Percentiles rank a stretch among this genome's conserved stretches.
These are phyloP conservation scores for Pinus tabuliformis DNA, from an alignment of 75 land plant genomes.

Conservation along the genomic window DNA sequence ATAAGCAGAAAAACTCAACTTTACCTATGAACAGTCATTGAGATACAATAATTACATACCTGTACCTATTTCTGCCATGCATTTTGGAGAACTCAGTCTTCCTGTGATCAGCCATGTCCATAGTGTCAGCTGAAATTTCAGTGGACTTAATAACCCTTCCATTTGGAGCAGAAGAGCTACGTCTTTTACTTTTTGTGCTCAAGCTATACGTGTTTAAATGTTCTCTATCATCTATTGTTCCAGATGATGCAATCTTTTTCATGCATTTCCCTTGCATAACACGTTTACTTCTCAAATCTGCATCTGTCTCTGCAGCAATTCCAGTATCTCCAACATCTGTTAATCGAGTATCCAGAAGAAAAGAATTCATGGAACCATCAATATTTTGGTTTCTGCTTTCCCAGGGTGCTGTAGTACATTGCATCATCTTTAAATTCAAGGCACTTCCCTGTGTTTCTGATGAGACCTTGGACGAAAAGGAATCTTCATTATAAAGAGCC, in stretches of 20 bases:
- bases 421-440: not conserved
- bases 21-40: not conserved
- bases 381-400: not conserved
- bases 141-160: not conserved
- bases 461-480: not conserved
- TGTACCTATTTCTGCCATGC: not conserved
- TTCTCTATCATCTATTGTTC: not conserved
- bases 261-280: not conserved
- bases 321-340: not conserved
- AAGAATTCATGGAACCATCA: not conserved
- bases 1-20: not conserved
- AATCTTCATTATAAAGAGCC: not conserved
- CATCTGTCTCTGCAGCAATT: not conserved
- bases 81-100: not conserved
- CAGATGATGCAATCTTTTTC: not conserved
- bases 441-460: no score
- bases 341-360: not conserved
- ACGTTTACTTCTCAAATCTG: not conserved
- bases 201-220: not conserved
- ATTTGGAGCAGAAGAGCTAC: not conserved
- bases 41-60: not conserved
- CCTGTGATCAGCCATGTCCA: not conserved
- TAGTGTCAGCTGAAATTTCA: not conserved
- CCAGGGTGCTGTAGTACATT: not conserved
- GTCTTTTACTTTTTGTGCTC: not conserved